These are phyloP conservation scores for Acacia crassicarpa DNA, from an alignment of 306 rosid species.

Conservation along the genomic window DNA sequence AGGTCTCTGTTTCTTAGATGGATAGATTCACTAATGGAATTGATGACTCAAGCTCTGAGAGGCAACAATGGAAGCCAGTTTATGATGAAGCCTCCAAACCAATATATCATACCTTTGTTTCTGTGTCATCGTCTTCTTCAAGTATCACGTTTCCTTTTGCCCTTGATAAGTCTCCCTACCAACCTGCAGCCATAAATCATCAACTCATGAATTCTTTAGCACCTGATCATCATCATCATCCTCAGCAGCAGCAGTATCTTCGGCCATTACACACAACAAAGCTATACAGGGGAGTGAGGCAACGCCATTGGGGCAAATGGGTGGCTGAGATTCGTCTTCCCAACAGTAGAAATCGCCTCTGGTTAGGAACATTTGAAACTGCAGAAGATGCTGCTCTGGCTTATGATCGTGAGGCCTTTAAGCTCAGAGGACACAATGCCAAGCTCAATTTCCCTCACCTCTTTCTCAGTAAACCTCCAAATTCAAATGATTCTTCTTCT, in stretches of 20 bases:
- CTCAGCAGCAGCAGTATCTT: background rate
- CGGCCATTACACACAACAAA: constrained; percentile 60
- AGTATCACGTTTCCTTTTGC: constrained; percentile 67
- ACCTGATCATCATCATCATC: background rate
- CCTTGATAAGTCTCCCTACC: constrained; percentile 45
- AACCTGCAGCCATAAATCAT: constrained; percentile 34
- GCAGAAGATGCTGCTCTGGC: constrained; percentile 97
- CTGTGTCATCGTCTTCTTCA: constrained; percentile 42
- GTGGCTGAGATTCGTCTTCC: constrained; percentile 95
- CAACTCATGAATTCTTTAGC: constrained; percentile 49
- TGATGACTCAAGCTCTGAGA: constrained; percentile 33
- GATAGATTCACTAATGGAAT: constrained; percentile 42
- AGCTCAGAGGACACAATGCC: constrained; percentile 86
- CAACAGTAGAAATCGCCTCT: constrained; percentile 76
- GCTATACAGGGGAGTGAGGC: constrained; percentile 92
- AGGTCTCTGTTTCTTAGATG: background rate
- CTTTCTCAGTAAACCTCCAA: constrained; percentile 54
- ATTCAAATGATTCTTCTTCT: constrained; percentile 25
- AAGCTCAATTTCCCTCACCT: constrained; percentile 82
- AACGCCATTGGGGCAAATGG: constrained; percentile 98
- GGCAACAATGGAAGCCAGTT: constrained; percentile 36
- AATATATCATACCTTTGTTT: constrained; percentile 30
- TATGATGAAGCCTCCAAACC: constrained; percentile 53
- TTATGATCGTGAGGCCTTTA: constrained; percentile 85
- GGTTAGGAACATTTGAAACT: constrained; percentile 92